Evolutionary conservation across 768 basidiomycete species (phyloP).

Genomic region (Boletellus ananas): DNA sequence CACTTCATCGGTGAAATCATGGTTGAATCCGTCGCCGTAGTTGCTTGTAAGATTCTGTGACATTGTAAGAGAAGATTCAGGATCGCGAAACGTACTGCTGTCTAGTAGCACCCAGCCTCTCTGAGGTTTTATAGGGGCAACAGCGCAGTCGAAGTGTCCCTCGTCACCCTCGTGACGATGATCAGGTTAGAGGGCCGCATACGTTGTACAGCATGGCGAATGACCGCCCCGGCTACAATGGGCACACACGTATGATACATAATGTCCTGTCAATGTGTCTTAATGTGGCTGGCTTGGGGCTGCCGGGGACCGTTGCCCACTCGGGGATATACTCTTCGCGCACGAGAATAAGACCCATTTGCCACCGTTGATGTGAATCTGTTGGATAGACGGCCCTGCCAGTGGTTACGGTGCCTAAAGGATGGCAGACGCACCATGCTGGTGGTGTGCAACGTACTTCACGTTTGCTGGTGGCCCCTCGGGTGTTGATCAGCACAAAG

Average conservation of each 20-base stretch:
- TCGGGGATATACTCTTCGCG: no score
- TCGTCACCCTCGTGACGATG: not conserved
- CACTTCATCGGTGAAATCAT: conserved; percentile 30
- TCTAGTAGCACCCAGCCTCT: not conserved
- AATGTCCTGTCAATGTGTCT: not conserved
- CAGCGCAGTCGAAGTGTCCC: not conserved
- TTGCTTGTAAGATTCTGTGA: conserved; percentile 11
- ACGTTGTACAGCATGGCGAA: conserved; percentile 24
- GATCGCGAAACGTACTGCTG: not conserved
- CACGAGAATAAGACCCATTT: not conserved
- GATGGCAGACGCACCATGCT: not conserved
- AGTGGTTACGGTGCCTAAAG: not conserved
- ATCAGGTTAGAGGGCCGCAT: not conserved
- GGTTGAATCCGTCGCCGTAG: conserved; percentile 25
- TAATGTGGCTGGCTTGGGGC: conserved; percentile 6
- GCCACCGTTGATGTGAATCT: conserved; percentile 8
- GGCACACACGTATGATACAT: conserved; percentile 16
- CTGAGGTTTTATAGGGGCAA: conserved; percentile 19
- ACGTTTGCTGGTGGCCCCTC: no score
- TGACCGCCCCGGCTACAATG: conserved; percentile 8
- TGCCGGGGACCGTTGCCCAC: no score
- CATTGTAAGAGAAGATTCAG: conserved; percentile 12
- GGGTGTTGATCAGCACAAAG: not conserved
- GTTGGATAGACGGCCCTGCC: not conserved
- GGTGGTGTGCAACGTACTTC: not conserved